phyloP scores from a whole-genome alignment of 1,139 yeast genomes.

The Protomyces macrosporus region DNA sequence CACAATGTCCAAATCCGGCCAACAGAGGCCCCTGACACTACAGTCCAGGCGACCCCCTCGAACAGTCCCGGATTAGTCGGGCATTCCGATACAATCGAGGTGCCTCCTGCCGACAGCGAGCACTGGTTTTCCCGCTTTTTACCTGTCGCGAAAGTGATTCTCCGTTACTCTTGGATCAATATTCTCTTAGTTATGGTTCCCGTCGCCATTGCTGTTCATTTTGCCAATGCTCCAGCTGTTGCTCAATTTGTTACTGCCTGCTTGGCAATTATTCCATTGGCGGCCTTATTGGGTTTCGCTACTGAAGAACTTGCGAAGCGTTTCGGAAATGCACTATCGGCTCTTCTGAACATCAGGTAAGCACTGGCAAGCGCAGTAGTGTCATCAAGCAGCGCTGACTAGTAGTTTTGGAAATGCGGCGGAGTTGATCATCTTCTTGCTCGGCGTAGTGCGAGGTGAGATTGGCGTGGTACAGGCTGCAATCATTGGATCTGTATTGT shows the following conservation, averaged over 20 bases:
- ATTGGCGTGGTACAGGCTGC: slow-evolving; percentile 90
- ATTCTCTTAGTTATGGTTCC: slow-evolving; percentile 77
- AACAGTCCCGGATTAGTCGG: too few relatives aligned
- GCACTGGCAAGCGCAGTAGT: not conserved
- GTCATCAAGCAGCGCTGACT: not conserved
- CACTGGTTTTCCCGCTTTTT: not conserved
- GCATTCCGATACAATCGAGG: not conserved
- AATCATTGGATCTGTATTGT: slow-evolving; percentile 88
- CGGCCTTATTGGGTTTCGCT: slow-evolving; percentile 62
- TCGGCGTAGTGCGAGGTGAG: slow-evolving; percentile 80
- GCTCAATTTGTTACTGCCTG: slow-evolving; percentile 70
- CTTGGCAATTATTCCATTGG: slow-evolving; percentile 86
- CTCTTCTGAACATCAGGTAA: slow-evolving; percentile 74
- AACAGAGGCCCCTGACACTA: too few relatives aligned
- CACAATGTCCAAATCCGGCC: not conserved
- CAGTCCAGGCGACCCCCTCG: too few relatives aligned
- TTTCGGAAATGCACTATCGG: slow-evolving; percentile 85
- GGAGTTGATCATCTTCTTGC: slow-evolving; percentile 86
- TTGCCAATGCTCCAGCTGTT: slow-evolving; percentile 52
- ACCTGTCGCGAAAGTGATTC: slow-evolving; percentile 35
- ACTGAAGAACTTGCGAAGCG: slow-evolving; percentile 86
- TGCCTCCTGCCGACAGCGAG: not conserved
- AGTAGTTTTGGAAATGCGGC: slow-evolving; percentile 81
- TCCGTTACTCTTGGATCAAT: slow-evolving; percentile 70
- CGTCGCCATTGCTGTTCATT: slow-evolving; percentile 71